phyloP scores from a whole-genome alignment of 768 basidiomycete genomes.

The Lanmaoa pseudosensibilis region DNA sequence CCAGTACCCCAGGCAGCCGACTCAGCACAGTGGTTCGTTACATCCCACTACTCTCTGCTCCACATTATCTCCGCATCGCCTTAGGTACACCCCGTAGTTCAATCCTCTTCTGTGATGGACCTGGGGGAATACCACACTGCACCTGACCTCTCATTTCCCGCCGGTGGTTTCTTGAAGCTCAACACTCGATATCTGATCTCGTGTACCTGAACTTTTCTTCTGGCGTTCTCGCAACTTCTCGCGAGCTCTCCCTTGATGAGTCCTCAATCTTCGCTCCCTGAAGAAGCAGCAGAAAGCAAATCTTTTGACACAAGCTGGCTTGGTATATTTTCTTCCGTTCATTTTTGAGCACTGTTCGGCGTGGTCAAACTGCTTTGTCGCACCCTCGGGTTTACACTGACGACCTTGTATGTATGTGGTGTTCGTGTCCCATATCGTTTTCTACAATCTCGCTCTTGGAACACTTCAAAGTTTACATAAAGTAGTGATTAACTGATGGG shows the following conservation, averaged over 20 bases:
- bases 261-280: neutral
- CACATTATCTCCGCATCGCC: neutral
- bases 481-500: neutral
- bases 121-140: neutral
- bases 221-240: neutral
- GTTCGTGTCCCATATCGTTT: neutral
- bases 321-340: neutral
- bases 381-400: neutral
- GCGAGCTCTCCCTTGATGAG: neutral
- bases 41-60: neutral
- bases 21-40: neutral
- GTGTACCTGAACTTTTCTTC: neutral
- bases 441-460: neutral
- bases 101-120: neutral
- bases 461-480: neutral
- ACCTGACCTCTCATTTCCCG: neutral
- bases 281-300: neutral
- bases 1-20: neutral
- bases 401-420: neutral
- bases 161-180: neutral
- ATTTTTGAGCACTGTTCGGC: neutral
- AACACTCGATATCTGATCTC: neutral
- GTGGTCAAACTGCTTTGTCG: neutral
- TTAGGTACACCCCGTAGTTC: neutral
- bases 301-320: neutral